Conservation (phyloP, 163 green algal genomes). For the Scenedesmus sp. region DNA sequence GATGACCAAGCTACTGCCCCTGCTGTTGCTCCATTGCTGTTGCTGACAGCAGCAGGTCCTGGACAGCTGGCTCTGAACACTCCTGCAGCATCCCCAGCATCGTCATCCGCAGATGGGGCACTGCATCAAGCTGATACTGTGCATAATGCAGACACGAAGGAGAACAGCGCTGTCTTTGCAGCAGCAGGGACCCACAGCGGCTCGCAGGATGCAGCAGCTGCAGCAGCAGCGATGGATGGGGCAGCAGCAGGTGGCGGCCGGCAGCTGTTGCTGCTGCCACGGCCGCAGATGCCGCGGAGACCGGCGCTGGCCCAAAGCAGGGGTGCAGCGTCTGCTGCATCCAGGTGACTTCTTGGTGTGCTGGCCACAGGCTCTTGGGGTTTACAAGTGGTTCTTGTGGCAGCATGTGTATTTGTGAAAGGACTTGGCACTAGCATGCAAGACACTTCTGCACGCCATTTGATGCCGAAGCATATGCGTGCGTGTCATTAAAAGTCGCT, state of each 20-base stretch:
- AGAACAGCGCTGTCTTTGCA: not conserved
- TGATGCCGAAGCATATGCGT: too few relatives aligned
- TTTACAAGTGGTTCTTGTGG: too few relatives aligned
- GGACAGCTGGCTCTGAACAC: not conserved
- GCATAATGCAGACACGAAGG: not conserved
- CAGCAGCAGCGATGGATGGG: not conserved
- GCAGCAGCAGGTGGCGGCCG: not conserved
- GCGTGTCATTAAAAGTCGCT: too few relatives aligned
- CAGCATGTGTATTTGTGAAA: too few relatives aligned
- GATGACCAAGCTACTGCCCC: not conserved
- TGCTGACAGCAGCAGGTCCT: not conserved
- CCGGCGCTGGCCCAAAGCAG: not conserved
- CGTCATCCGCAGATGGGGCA: not conserved
- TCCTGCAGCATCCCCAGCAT: not conserved
- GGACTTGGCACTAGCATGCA: too few relatives aligned
- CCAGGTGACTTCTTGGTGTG: not conserved
- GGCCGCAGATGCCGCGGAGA: slow-evolving; percentile 22
- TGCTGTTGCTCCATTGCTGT: not conserved
- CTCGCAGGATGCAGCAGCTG: slow-evolving; percentile 10
- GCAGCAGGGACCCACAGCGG: not conserved
- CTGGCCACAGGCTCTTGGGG: not conserved
- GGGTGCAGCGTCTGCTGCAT: not conserved
- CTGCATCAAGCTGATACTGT: not conserved
- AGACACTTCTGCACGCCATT: too few relatives aligned
- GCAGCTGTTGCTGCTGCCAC: not conserved